Percentiles rank a stretch among this genome's conserved stretches.
Evolutionary conservation across 2,329 filamentous ascomycete species (phyloP).

Genomic region (Ceratocystis cubensis): DNA sequence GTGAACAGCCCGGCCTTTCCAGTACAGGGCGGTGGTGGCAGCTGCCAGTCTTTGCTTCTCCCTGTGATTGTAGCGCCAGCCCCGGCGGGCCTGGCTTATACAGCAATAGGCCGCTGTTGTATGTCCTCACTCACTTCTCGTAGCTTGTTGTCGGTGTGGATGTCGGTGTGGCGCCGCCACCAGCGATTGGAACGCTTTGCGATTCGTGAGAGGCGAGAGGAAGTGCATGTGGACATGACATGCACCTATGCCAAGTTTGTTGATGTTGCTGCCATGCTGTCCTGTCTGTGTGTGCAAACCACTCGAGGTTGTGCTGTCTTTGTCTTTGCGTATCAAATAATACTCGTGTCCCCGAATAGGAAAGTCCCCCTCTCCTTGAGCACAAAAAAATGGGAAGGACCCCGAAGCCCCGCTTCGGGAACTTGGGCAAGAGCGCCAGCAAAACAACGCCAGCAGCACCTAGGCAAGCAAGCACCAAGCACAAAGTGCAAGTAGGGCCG

Average conservation of each 20-base stretch:
- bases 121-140: not conserved
- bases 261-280: not conserved
- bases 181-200: no score
- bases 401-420: no score
- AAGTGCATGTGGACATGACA: no score
- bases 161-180: no score
- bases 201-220: no score
- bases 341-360: not conserved
- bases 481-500: no score
- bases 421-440: no score
- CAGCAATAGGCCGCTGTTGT: not conserved
- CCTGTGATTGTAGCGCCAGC: not conserved
- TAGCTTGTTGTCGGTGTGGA: no score
- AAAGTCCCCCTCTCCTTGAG: not conserved
- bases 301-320: not conserved
- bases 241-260: no score
- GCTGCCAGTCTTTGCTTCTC: constrained; percentile 1
- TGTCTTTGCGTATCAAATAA: not conserved
- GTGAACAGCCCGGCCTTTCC: not conserved
- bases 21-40: constrained; percentile 4
- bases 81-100: not conserved
- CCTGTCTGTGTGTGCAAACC: not conserved
- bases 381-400: not conserved
- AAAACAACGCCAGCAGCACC: no score
- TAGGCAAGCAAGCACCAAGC: no score